Conservation (phyloP, 1,284 basidiomycete genomes). For the Melampsora medusae region DNA sequence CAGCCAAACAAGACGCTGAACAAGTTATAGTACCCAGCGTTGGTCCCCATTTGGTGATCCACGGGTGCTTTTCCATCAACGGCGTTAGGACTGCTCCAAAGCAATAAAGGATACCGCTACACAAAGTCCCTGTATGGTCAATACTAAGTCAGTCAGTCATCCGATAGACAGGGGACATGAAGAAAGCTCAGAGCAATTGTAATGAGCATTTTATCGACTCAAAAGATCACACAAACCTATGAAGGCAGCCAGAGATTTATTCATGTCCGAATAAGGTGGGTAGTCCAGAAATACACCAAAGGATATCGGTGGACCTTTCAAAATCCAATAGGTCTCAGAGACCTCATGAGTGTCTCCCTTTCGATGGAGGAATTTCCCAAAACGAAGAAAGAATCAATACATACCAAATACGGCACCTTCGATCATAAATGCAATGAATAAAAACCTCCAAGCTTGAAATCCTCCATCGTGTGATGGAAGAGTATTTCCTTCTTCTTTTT, state of each 20-base stretch:
- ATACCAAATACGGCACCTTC: constrained; percentile 35
- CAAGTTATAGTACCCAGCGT: constrained; percentile 21
- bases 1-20: constrained; percentile 13
- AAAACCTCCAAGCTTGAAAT: constrained; percentile 33
- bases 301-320: constrained; percentile 17
- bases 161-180: no score
- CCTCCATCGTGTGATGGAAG: constrained; percentile 18
- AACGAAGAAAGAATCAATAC: no score
- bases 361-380: no score
- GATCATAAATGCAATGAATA: constrained; percentile 27
- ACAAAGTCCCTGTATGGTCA: constrained; percentile 10
- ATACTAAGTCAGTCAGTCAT: no score
- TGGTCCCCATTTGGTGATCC: constrained; percentile 18
- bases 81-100: constrained; percentile 20
- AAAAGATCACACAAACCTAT: constrained; percentile 3
- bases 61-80: constrained; percentile 4
- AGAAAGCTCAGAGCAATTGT: no score
- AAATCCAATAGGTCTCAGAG: background rate
- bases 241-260: constrained; percentile 15
- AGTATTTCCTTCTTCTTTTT: background rate
- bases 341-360: no score
- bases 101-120: constrained; percentile 20
- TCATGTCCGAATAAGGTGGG: constrained; percentile 28
- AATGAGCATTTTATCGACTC: no score
- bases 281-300: constrained; percentile 39